phyloP scores from a whole-genome alignment of 495 filamentous ascomycete genomes.

The Friedmanniomyces simplex region DNA sequence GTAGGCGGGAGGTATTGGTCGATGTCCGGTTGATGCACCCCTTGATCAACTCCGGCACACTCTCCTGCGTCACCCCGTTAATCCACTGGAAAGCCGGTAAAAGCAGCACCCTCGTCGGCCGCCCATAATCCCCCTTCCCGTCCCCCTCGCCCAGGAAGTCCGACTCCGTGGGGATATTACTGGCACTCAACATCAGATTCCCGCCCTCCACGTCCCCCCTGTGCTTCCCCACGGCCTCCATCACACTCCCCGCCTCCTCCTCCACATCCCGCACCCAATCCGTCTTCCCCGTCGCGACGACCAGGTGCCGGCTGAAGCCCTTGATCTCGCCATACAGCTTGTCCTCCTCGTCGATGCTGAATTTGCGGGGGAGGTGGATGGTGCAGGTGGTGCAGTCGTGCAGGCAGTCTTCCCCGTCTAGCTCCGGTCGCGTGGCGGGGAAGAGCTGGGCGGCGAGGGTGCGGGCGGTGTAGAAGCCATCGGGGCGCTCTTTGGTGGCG shows the following conservation, averaged over 20 bases:
- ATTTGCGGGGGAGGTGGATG: constrained; percentile 63
- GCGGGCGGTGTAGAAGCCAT: constrained; percentile 28
- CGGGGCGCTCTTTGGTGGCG: constrained; percentile 7
- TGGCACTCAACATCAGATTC: constrained; percentile 86
- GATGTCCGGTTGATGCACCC: constrained; percentile 65
- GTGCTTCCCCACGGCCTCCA: constrained; percentile 73
- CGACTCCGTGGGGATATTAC: constrained; percentile 59
- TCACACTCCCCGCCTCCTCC: constrained; percentile 86
- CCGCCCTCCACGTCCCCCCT: constrained; percentile 60
- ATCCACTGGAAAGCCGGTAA: constrained; percentile 80
- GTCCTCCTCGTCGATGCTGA: constrained; percentile 64
- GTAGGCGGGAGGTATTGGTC: constrained; percentile 45
- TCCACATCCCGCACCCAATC: constrained; percentile 89
- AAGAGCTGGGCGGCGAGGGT: constrained; percentile 40
- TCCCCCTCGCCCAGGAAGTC: background rate
- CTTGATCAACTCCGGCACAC: constrained; percentile 61
- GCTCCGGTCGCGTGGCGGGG: constrained; percentile 50
- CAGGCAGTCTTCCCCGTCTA: constrained; percentile 84
- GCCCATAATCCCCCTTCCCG: constrained; percentile 26
- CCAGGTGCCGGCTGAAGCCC: constrained; percentile 77
- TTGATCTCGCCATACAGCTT: constrained; percentile 79
- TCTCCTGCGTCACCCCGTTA: constrained; percentile 71
- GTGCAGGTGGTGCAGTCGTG: constrained; percentile 83
- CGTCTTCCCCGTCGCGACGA: constrained; percentile 88
- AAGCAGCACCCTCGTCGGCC: constrained; percentile 70